These are phyloP conservation scores for Aegilops speltoides DNA, from an alignment of 176 grass and related monocot species.

Conservation along the genomic window DNA sequence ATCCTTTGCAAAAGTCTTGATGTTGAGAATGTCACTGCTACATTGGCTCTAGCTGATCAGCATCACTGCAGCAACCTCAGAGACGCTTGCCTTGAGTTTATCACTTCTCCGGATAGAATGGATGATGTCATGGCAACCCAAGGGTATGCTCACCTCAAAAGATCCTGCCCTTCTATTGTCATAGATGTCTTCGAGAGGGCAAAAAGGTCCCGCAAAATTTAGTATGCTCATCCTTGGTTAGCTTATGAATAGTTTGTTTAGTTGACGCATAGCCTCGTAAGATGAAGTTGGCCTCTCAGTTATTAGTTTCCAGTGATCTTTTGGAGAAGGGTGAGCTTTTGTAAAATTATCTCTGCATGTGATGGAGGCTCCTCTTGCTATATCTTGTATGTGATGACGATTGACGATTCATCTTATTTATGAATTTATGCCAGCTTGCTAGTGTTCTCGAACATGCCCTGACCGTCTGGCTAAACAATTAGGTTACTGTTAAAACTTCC, in stretches of 20 bases:
- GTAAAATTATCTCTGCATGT: background rate
- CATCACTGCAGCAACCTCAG: background rate
- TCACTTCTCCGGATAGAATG: background rate
- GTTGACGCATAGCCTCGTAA: background rate
- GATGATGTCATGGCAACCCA: slow-evolving; percentile 7
- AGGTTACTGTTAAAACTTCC: background rate
- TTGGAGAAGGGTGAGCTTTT: background rate
- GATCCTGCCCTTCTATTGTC: background rate
- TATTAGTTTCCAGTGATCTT: background rate
- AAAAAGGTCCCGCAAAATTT: background rate
- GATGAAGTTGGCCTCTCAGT: background rate
- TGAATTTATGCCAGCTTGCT: background rate
- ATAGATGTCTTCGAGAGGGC: background rate
- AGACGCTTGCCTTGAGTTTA: slow-evolving; percentile 18
- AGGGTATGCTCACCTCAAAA: slow-evolving; percentile 2
- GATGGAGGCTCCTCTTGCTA: background rate
- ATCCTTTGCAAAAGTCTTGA: background rate
- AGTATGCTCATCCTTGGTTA: background rate
- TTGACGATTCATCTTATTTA: background rate
- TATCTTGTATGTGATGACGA: background rate
- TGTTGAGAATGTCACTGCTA: background rate
- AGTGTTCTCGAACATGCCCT: background rate
- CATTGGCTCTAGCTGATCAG: background rate
- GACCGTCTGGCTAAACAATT: background rate
- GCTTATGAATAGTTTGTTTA: background rate